A percentile compares a stretch with the other conserved stretches of the same genome.
These are phyloP conservation scores for Stellera chamaejasme DNA, from an alignment of 345 rosid species.

Conservation along the genomic window DNA sequence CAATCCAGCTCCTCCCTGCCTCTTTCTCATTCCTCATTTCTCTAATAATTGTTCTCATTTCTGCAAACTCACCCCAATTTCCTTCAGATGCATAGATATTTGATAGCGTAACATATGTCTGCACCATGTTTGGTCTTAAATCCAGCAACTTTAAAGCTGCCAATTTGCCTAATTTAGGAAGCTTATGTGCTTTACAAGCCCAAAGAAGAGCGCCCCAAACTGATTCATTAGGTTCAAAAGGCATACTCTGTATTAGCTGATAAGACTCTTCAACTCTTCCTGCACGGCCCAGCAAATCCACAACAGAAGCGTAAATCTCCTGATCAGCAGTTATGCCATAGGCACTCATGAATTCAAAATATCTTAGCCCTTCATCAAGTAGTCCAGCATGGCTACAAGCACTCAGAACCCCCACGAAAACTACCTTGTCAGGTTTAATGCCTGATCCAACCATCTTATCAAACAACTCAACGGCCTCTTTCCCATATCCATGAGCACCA, in stretches of 20 bases:
- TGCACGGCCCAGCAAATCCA: conserved; percentile 84
- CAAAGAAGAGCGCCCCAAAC: conserved; percentile 82
- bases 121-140: conserved; percentile 52
- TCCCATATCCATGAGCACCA: conserved; percentile 73
- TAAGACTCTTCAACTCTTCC: conserved; percentile 84
- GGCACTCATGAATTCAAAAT: conserved; percentile 49
- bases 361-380: conserved; percentile 70
- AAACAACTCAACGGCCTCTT: conserved; percentile 60
- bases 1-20: conserved; percentile 83
- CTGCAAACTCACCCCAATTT: conserved; percentile 61
- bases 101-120: conserved; percentile 64
- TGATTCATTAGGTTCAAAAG: conserved; percentile 65
- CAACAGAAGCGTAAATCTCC: conserved; percentile 75
- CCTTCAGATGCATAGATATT: conserved; percentile 78
- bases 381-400: conserved; percentile 91
- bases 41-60: conserved; percentile 55
- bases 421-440: conserved; percentile 65
- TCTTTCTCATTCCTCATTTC: conserved; percentile 59
- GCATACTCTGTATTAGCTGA: conserved; percentile 59
- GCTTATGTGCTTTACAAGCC: conserved; percentile 67
- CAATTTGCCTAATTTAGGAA: conserved; percentile 42
- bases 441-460: conserved; percentile 72
- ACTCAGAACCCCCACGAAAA: conserved; percentile 76
- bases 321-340: conserved; percentile 41
- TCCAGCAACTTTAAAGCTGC: conserved; percentile 59